Percentiles rank a stretch among this genome's conserved stretches.
These are phyloP conservation scores for Elaeis oleifera DNA, from an alignment of 202 grass and related monocot genomes.

Conservation along the genomic window DNA sequence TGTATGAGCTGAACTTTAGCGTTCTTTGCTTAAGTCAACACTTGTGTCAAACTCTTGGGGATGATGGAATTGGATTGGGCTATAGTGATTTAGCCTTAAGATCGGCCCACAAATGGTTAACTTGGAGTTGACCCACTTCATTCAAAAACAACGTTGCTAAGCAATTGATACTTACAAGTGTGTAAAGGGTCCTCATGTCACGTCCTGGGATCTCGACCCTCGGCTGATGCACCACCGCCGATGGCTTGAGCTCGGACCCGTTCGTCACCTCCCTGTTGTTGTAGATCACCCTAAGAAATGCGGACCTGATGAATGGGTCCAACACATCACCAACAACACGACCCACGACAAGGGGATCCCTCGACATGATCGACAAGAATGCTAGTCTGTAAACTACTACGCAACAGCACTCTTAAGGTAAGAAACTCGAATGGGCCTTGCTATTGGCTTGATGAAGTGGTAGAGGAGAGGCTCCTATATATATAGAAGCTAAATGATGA, in stretches of 20 bases:
- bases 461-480: not conserved
- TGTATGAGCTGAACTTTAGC: no score
- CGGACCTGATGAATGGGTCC: slow-evolving; percentile 77
- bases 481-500: slow-evolving; percentile 13
- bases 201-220: slow-evolving; percentile 58
- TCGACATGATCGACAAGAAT: slow-evolving; percentile 48
- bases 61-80: no score
- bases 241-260: slow-evolving; percentile 89
- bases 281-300: slow-evolving; percentile 61
- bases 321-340: slow-evolving; percentile 85
- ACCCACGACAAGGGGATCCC: slow-evolving; percentile 87
- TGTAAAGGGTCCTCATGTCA: slow-evolving; percentile 68
- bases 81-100: no score
- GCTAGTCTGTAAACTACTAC: no score
- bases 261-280: slow-evolving; percentile 81
- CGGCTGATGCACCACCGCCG: slow-evolving; percentile 60
- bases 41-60: no score
- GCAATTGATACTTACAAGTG: slow-evolving; percentile 59
- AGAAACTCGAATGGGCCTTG: slow-evolving; percentile 13
- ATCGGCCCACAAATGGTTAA: not conserved
- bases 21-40: no score
- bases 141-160: slow-evolving; percentile 6
- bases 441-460: slow-evolving; percentile 14
- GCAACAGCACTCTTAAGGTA: no score
- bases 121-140: not conserved